Evolutionary conservation across 2,329 filamentous ascomycete species (phyloP).

Genomic region (Penicillium sp.): DNA sequence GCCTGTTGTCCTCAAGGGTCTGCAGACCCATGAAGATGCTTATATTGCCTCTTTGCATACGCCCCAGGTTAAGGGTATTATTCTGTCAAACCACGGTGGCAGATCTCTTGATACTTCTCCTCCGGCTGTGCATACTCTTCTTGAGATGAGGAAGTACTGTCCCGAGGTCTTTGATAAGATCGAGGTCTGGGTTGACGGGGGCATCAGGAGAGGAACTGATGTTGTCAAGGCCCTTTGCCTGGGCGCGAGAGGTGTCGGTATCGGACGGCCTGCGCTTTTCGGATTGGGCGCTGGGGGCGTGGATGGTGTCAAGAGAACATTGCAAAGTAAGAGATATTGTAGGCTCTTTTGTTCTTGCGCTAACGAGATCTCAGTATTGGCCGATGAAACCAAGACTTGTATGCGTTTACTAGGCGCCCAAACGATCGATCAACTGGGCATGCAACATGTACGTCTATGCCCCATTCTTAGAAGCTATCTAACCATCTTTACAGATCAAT

Average conservation of each 20-base stretch:
- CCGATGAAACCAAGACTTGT: conserved; percentile 23
- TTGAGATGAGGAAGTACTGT: conserved; percentile 72
- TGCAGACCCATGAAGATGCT: conserved; percentile 95
- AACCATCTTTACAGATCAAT: conserved; percentile 59
- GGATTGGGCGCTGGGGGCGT: conserved; percentile 63
- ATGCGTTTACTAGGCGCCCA: conserved; percentile 24
- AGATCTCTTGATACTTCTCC: conserved; percentile 77
- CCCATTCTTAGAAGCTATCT: conserved; percentile 1
- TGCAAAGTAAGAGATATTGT: conserved; percentile 46
- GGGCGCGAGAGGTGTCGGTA: conserved; percentile 78
- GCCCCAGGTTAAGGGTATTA: conserved; percentile 71
- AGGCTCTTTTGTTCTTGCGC: not conserved
- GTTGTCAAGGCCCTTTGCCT: conserved; percentile 82
- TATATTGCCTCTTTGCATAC: conserved; percentile 69
- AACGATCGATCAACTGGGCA: conserved; percentile 17
- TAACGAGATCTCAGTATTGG: conserved; percentile 13
- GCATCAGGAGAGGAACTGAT: conserved; percentile 79
- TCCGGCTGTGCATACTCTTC: conserved; percentile 65
- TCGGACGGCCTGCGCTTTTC: conserved; percentile 69
- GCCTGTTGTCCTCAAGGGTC: conserved; percentile 84
- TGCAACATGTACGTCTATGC: conserved; percentile 16
- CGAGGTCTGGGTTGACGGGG: conserved; percentile 82
- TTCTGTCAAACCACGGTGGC: conserved; percentile 89
- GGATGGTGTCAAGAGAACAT: conserved; percentile 59
- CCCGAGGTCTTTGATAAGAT: conserved; percentile 64